These are phyloP conservation scores for Aurifilum marmelostoma DNA, from an alignment of 2,329 filamentous ascomycete species.

Conservation along the genomic window DNA sequence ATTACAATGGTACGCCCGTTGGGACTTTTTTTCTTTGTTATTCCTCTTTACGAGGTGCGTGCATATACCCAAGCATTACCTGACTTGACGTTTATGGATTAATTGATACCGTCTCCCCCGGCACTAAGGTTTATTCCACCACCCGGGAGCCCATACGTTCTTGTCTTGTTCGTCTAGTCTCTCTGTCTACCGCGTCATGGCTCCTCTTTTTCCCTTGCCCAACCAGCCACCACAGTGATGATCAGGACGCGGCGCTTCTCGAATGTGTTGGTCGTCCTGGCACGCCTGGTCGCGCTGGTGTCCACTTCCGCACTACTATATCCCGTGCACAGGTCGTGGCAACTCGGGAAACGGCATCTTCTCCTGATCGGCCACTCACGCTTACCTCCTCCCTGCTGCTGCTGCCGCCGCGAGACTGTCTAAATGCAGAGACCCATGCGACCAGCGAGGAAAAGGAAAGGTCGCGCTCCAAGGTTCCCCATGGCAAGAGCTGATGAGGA, in stretches of 20 bases:
- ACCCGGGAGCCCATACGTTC: neutral
- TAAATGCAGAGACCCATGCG: neutral
- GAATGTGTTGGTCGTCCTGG: neutral
- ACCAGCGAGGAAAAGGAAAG: neutral
- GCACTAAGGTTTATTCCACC: neutral
- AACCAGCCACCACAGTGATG: slow-evolving; percentile 13
- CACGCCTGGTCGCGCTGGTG: neutral
- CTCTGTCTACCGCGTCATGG: slow-evolving; percentile 10
- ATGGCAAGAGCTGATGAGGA: neutral
- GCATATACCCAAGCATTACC: neutral
- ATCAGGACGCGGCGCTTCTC: slow-evolving; percentile 6
- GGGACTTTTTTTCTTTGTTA: neutral
- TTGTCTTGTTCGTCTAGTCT: neutral
- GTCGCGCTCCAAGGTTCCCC: neutral
- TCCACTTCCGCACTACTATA: slow-evolving; percentile 1
- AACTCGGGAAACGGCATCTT: slow-evolving; percentile 1
- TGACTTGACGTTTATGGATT: neutral
- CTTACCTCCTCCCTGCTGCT: neutral
- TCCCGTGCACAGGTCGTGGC: neutral
- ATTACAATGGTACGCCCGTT: neutral
- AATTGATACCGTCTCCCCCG: neutral
- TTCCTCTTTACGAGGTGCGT: neutral
- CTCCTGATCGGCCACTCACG: neutral
- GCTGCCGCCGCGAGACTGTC: neutral
- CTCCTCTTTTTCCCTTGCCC: slow-evolving; percentile 7